Conservation (phyloP, 805 yeast genomes). For the Ogataea neopini region DNA sequence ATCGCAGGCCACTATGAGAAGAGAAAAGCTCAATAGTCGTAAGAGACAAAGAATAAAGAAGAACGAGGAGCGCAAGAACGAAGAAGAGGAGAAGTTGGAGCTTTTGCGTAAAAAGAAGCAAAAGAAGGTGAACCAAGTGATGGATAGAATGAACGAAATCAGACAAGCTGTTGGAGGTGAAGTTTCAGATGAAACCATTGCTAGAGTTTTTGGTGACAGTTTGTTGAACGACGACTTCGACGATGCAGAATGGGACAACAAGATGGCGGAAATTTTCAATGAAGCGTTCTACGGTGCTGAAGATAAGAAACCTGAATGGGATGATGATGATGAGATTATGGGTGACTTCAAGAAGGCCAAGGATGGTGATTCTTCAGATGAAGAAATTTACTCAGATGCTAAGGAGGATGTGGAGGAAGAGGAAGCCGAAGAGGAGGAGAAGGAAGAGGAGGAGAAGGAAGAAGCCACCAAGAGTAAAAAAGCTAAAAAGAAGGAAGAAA, state of each 20-base stretch:
- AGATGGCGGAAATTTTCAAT: slow-evolving; percentile 81
- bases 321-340: slow-evolving; percentile 57
- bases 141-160: slow-evolving; percentile 67
- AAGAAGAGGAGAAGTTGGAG: slow-evolving; percentile 55
- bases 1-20: slow-evolving; percentile 86
- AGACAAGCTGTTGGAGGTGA: slow-evolving; percentile 69
- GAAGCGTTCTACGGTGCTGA: slow-evolving; percentile 75
- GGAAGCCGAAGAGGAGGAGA: slow-evolving; percentile 34
- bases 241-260: slow-evolving; percentile 86
- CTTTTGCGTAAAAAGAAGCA: slow-evolving; percentile 71
- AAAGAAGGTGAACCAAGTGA: slow-evolving; percentile 71
- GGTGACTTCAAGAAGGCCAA: slow-evolving; percentile 34
- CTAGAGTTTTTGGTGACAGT: slow-evolving; percentile 69
- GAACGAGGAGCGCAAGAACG: slow-evolving; percentile 52
- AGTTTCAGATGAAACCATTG: slow-evolving; percentile 57
- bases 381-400: slow-evolving; percentile 34
- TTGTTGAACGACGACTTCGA: slow-evolving; percentile 86
- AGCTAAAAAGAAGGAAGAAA: slow-evolving; percentile 54
- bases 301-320: slow-evolving; percentile 63
- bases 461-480: slow-evolving; percentile 46
- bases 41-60: slow-evolving; percentile 80
- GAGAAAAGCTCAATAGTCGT: slow-evolving; percentile 72
- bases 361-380: slow-evolving; percentile 39
- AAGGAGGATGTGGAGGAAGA: slow-evolving; percentile 36
- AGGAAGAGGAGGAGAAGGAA: slow-evolving; percentile 24